Evolutionary conservation across 1,139 yeast species (phyloP).

Genomic region (Geotrichum bryndzae): DNA sequence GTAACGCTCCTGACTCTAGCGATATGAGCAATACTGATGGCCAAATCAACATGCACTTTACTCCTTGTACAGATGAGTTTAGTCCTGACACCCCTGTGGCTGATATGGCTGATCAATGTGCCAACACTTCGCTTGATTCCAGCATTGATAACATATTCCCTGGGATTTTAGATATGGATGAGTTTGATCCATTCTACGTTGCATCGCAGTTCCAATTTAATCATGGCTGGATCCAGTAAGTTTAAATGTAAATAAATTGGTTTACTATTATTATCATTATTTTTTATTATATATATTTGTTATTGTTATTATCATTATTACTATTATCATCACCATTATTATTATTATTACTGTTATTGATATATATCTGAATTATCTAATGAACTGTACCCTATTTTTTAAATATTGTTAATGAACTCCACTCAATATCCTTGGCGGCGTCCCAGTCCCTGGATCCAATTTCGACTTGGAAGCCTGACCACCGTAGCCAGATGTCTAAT

Average conservation of each 20-base stretch:
- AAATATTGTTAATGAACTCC: slow-evolving; percentile 25
- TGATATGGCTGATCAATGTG: background rate
- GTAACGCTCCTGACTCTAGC: background rate
- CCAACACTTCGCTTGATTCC: background rate
- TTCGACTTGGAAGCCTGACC: slow-evolving; percentile 27
- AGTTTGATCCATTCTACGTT: slow-evolving; percentile 5
- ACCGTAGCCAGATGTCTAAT: slow-evolving; percentile 30
- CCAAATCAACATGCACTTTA: background rate
- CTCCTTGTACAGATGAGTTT: background rate
- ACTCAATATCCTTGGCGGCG: slow-evolving; percentile 23
- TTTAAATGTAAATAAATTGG: background rate
- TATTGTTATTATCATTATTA: too few relatives aligned
- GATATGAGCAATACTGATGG: background rate
- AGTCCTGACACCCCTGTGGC: background rate
- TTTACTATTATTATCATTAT: too few relatives aligned
- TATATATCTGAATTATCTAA: background rate
- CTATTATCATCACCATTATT: too few relatives aligned
- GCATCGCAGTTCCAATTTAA: background rate
- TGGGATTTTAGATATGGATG: background rate
- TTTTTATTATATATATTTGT: too few relatives aligned
- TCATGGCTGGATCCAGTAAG: background rate
- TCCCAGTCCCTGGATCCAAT: slow-evolving; percentile 28
- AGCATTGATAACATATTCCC: background rate
- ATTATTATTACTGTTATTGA: background rate
- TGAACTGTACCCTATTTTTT: background rate